Base-by-base conservation (phyloP, 306 rosid species). In the Quercus variabilis region DNA sequence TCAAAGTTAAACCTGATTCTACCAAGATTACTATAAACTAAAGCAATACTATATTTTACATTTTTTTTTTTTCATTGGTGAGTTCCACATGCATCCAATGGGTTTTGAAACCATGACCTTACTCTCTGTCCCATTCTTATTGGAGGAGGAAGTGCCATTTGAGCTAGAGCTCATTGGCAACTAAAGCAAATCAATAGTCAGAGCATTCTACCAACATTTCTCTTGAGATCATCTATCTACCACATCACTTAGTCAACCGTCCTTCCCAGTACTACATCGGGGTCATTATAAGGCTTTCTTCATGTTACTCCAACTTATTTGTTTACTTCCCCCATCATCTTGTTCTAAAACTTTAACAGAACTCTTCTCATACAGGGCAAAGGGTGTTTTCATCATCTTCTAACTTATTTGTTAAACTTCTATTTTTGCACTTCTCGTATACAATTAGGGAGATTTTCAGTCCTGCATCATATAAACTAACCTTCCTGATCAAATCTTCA, bases 401-500 rank as follows among this genome's bases (percentile, higher is more conserved):
- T 55, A 23, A 13, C 54, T 12, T 49, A 49, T 49, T 49, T 49
- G 51, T 19, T 67, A 6, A 67, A 67, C 18, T 35, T 10, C 26
- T 11, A 67, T 67, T 67, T 67, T 65, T 41, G 51, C 19, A 15
- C 49, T 64, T 73, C 55, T 80, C 25, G 46, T 71, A 46, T 57
- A 23, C 67, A 49, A 38, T 60, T 65, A 79, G 12, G 14, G 31
- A 71, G 20, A 73, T 64, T 64, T 67, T 19, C 46, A 35, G 56
- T 63, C 73, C 60, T 55, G 71, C 62, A 81, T 17, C 54, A 52
- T 64, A 75, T 52, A 19, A 74, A 76, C 87, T 60, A 64, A 92
- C 99, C 99, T 89, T 95, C 86, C 98, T 86, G 46, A 95, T 95
- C 86, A 95, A 78, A 74, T 92, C 98, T 88, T 95, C 98, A 87